Percentiles rank a stretch among this genome's conserved stretches.
Conservation (phyloP, 2,329 filamentous ascomycete species). For the Lojkania enalia region DNA sequence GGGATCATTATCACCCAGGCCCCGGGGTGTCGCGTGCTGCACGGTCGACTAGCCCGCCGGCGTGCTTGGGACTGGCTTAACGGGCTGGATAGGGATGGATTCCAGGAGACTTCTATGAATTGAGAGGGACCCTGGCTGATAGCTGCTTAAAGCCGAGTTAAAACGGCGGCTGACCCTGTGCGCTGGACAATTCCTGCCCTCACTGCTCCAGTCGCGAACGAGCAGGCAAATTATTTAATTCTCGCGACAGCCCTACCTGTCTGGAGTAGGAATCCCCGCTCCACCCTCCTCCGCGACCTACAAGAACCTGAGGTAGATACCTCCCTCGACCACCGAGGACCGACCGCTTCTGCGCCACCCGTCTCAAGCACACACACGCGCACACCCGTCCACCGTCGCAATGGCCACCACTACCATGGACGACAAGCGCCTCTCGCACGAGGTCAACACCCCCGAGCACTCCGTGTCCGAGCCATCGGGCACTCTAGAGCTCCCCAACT, state of each 20-base stretch:
- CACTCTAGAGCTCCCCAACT: slow-evolving; percentile 43
- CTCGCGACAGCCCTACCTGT: not conserved
- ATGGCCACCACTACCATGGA: slow-evolving; percentile 23
- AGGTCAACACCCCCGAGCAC: slow-evolving; percentile 33
- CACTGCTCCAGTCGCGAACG: not conserved
- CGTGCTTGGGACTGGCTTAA: not conserved
- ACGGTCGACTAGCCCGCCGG: slow-evolving; percentile 2
- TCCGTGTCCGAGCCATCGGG: slow-evolving; percentile 34
- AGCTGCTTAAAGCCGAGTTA: slow-evolving; percentile 3
- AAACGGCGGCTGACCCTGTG: slow-evolving; percentile 2
- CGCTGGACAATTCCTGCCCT: not conserved
- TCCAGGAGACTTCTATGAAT: not conserved
- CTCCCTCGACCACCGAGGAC: not conserved
- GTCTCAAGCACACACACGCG: not conserved
- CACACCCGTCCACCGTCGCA: not conserved
- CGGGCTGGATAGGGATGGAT: not conserved
- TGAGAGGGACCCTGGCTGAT: slow-evolving; percentile 2
- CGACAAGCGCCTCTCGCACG: slow-evolving; percentile 30
- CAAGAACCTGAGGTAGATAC: too few relatives aligned
- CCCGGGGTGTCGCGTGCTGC: slow-evolving; percentile 37
- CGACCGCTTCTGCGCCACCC: not conserved
- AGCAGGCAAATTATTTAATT: slow-evolving; percentile 1
- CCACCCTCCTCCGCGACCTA: too few relatives aligned
- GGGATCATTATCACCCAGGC: slow-evolving; percentile 15
- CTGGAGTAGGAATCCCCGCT: too few relatives aligned